phyloP scores from a whole-genome alignment of 768 basidiomycete species.

The Russula ochroleuca region DNA sequence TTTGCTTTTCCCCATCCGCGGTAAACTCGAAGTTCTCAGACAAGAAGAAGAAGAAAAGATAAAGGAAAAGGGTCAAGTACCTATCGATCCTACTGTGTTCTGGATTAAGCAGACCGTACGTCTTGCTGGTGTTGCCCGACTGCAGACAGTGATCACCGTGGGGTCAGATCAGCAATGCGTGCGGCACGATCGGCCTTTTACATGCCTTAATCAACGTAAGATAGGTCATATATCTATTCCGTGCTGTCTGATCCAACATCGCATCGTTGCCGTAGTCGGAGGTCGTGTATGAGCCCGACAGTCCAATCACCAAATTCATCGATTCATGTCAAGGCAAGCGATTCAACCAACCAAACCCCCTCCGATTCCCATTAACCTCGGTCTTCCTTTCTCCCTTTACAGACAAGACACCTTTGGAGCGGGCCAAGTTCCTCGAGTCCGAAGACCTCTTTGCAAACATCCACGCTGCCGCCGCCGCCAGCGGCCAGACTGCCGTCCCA shows the following conservation, averaged over 20 bases:
- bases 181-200: slow-evolving; percentile 33
- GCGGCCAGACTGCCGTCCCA: slow-evolving; percentile 67
- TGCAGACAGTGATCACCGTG: not conserved
- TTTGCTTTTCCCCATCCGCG: slow-evolving; percentile 74
- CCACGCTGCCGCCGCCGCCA: slow-evolving; percentile 62
- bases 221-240: slow-evolving; percentile 11
- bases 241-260: slow-evolving; percentile 29
- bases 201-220: slow-evolving; percentile 68
- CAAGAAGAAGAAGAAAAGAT: slow-evolving; percentile 59
- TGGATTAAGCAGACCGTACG: slow-evolving; percentile 90
- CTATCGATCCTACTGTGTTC: slow-evolving; percentile 61
- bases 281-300: slow-evolving; percentile 50
- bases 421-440: slow-evolving; percentile 69
- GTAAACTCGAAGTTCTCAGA: slow-evolving; percentile 46
- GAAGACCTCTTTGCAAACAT: slow-evolving; percentile 74
- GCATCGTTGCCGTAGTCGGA: slow-evolving; percentile 40
- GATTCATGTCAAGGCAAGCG: slow-evolving; percentile 52
- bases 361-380: not conserved
- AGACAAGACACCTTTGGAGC: slow-evolving; percentile 69
- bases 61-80: slow-evolving; percentile 41
- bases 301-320: slow-evolving; percentile 64
- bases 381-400: not conserved
- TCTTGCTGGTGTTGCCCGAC: not conserved
- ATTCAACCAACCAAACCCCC: not conserved
- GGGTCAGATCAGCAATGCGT: slow-evolving; percentile 35